phyloP scores from a whole-genome alignment of 768 basidiomycete genomes.

The Auricularia sp. region DNA sequence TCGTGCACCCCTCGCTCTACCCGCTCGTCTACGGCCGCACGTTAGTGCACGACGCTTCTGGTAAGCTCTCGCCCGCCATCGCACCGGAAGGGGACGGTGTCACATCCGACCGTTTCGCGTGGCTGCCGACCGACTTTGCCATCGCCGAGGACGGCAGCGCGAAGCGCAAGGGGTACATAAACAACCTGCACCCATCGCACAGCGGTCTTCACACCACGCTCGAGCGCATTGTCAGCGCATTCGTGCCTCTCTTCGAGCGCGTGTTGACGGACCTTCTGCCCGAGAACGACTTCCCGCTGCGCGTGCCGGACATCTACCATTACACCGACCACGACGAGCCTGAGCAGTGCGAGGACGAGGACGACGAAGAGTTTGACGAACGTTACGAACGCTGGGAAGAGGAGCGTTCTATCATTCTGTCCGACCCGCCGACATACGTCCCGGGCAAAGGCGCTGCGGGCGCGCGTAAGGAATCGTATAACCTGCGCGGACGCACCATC shows the following conservation, averaged over 20 bases:
- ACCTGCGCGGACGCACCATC: constrained; percentile 25
- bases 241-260: constrained; percentile 42
- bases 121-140: constrained; percentile 37
- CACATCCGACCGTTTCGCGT: constrained; percentile 17
- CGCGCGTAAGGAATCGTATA: constrained; percentile 18
- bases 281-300: neutral
- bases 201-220: constrained; percentile 23
- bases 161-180: constrained; percentile 40
- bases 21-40: constrained; percentile 26
- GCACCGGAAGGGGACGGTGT: neutral
- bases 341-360: constrained; percentile 4
- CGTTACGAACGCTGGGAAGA: constrained; percentile 8
- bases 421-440: neutral
- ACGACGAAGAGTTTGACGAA: constrained; percentile 6
- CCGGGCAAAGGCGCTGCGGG: neutral
- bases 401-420: neutral
- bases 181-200: constrained; percentile 35
- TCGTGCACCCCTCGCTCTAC: constrained; percentile 34
- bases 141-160: constrained; percentile 22
- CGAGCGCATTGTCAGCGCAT: constrained; percentile 22
- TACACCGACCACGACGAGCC: constrained; percentile 1
- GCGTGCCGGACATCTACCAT: neutral
- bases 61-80: neutral
- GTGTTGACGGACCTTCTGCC: constrained; percentile 38
- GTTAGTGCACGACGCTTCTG: neutral